phyloP scores from a whole-genome alignment of 305 asterid species.

The Solanum hybrid region DNA sequence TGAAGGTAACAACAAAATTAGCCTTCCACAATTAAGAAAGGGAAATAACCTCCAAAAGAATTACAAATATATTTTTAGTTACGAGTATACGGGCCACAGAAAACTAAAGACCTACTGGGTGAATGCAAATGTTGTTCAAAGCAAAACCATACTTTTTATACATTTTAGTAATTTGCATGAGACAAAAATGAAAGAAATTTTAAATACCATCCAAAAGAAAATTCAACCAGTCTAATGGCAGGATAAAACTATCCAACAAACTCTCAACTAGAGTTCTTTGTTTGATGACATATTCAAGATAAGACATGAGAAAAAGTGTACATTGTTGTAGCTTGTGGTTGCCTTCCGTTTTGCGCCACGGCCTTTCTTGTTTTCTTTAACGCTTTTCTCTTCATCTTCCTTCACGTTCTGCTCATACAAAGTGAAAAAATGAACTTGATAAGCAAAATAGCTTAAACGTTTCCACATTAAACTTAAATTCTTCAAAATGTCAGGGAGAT shows the following conservation, averaged over 20 bases:
- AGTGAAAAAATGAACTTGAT: constrained; percentile 14
- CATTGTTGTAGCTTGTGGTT: constrained; percentile 46
- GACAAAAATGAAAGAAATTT: neutral
- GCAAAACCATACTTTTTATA: neutral
- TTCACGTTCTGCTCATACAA: constrained; percentile 33
- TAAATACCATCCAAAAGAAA: neutral
- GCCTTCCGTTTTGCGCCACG: constrained; percentile 77
- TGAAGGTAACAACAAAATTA: neutral
- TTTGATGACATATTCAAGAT: neutral
- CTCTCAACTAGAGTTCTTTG: neutral
- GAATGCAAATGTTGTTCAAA: neutral
- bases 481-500: constrained; percentile 7
- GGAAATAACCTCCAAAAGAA: neutral
- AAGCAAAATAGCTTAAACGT: neutral
- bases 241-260: neutral
- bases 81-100: neutral
- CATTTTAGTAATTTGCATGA: neutral
- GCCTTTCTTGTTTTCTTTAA: constrained; percentile 35
- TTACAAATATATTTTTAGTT: neutral
- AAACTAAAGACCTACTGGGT: neutral
- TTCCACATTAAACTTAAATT: neutral
- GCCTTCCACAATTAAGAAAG: neutral
- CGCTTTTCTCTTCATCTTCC: constrained; percentile 35
- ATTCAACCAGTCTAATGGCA: neutral
- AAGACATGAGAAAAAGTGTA: constrained; percentile 15